Conservation (phyloP, 139 green algal species). For the Trebouxia sp. region DNA sequence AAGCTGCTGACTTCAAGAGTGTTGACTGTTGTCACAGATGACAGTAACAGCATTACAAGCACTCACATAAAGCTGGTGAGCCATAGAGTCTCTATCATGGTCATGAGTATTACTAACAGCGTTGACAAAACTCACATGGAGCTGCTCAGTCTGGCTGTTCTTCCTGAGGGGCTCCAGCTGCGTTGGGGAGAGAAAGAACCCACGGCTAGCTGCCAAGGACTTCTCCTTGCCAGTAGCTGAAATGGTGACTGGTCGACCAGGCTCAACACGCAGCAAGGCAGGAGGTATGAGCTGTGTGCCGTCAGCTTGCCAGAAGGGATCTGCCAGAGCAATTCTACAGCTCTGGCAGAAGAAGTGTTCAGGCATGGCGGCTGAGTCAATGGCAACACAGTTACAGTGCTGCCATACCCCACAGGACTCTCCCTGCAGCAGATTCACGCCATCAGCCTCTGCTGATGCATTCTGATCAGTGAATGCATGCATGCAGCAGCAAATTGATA, state of each 20-base stretch:
- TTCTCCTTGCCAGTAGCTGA: slow-evolving; percentile 5
- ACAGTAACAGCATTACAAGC: too few species aligned
- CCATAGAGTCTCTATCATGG: too few species aligned
- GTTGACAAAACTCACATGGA: slow-evolving; percentile 29
- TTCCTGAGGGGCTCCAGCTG: slow-evolving; percentile 4
- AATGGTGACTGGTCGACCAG: neutral
- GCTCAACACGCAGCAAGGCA: slow-evolving; percentile 33
- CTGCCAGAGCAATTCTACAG: slow-evolving; percentile 57
- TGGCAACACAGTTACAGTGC: slow-evolving; percentile 59
- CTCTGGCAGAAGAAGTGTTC: slow-evolving; percentile 56
- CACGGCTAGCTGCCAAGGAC: neutral
- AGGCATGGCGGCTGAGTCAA: slow-evolving; percentile 2
- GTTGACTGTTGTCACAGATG: too few species aligned
- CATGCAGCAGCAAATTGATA: too few species aligned
- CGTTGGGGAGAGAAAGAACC: neutral
- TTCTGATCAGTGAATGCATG: neutral
- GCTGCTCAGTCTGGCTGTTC: neutral
- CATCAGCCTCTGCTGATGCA: neutral
- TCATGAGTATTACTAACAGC: too few species aligned
- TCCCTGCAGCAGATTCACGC: slow-evolving; percentile 22
- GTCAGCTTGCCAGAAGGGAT: slow-evolving; percentile 73
- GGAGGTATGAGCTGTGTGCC: slow-evolving; percentile 46
- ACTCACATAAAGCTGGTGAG: slow-evolving; percentile 31
- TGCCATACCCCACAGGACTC: slow-evolving; percentile 70
- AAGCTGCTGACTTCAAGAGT: too few species aligned